Conservation (phyloP, 1,284 basidiomycete genomes). For the Moesziomyces globuligerus region DNA sequence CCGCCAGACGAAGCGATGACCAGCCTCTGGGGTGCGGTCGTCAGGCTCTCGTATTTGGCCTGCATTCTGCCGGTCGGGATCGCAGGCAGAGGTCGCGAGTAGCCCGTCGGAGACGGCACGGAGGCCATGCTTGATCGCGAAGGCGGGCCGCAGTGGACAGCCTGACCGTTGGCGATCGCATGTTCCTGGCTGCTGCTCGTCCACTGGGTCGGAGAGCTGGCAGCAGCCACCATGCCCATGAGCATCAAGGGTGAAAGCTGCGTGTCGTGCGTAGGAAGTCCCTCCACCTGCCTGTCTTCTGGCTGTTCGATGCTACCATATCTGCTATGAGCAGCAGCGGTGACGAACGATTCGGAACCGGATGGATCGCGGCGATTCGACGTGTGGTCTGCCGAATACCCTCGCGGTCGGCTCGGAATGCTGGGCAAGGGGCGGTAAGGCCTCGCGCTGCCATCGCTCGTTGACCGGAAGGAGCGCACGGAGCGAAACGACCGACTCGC, state of each 20-base stretch:
- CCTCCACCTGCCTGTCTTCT: not conserved
- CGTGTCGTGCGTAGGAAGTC: constrained; percentile 8
- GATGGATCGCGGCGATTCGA: constrained; percentile 4
- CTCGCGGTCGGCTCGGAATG: constrained; percentile 1
- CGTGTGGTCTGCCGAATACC: constrained; percentile 13
- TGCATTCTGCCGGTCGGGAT: not conserved
- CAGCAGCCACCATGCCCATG: constrained; percentile 24
- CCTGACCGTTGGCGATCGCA: not conserved
- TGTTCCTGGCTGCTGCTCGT: constrained; percentile 14
- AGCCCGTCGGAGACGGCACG: not conserved
- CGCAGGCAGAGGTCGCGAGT: constrained; percentile 12
- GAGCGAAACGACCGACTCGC: constrained; percentile 17
- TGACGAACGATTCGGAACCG: constrained; percentile 10
- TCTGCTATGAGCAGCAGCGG: constrained; percentile 8
- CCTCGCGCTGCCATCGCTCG: constrained; percentile 16
- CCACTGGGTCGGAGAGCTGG: constrained; percentile 12
- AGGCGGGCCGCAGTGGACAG: not conserved
- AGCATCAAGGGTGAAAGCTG: constrained; percentile 21
- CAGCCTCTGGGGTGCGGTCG: not conserved
- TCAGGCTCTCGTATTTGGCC: not conserved
- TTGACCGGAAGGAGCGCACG: constrained; percentile 16
- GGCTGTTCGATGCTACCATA: constrained; percentile 1
- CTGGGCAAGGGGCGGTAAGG: constrained; percentile 11
- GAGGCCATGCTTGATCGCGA: constrained; percentile 6
- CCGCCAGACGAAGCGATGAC: not conserved